These are phyloP conservation scores for Cryptococcus jaspeensis DNA, from an alignment of 1,284 basidiomycete genomes.

Conservation along the genomic window DNA sequence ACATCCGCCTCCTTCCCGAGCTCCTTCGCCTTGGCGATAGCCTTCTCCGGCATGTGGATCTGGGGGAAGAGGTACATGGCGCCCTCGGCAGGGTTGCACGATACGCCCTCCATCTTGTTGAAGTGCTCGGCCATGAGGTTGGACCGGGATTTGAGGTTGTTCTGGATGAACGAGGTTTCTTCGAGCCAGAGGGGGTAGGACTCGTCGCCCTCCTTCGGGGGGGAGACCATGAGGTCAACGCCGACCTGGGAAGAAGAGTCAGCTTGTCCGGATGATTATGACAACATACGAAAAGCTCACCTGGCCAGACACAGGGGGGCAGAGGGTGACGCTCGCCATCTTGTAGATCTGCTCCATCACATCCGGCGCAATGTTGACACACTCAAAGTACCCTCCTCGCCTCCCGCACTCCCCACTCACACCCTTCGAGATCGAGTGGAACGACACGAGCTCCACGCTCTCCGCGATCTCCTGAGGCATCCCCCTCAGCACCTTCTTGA, in stretches of 20 bases:
- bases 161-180: conserved; percentile 77
- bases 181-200: conserved; percentile 74
- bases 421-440: conserved; percentile 95
- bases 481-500: conserved; percentile 78
- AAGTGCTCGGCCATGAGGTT: conserved; percentile 71
- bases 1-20: conserved; percentile 78
- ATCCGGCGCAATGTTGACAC: conserved; percentile 71
- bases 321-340: conserved; percentile 85
- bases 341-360: conserved; percentile 87
- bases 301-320: conserved; percentile 77
- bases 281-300: conserved; percentile 19
- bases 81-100: conserved; percentile 79
- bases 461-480: conserved; percentile 56
- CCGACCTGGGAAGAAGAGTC: conserved; percentile 65
- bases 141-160: conserved; percentile 69
- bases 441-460: conserved; percentile 74
- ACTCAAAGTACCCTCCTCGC: conserved; percentile 91
- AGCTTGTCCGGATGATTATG: neutral
- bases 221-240: conserved; percentile 84
- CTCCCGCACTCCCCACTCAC: conserved; percentile 91
- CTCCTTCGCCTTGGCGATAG: conserved; percentile 67
- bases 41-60: conserved; percentile 68
- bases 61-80: conserved; percentile 84
- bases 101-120: conserved; percentile 73
- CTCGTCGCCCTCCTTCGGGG: conserved; percentile 70